Percentiles rank a stretch among this genome's conserved stretches.
Evolutionary conservation across 495 filamentous ascomycete genomes (phyloP).

Genomic region (Cetradonia linearis): DNA sequence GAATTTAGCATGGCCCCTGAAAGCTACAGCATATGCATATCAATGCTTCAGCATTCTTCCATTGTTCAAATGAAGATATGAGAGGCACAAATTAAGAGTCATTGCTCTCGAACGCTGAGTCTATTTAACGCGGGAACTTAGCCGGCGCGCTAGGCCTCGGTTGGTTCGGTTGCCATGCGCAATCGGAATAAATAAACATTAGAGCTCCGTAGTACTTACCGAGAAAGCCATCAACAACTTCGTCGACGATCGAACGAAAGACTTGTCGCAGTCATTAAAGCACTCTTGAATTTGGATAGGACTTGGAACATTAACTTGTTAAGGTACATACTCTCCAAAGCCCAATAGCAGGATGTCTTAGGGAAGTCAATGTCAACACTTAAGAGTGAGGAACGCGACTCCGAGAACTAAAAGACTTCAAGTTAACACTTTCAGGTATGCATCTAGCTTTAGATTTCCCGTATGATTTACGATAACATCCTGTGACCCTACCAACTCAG

Average conservation of each 20-base stretch:
- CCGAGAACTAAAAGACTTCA: neutral
- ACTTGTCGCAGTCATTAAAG: neutral
- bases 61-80: neutral
- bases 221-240: neutral
- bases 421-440: neutral
- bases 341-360: neutral
- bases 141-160: slow-evolving; percentile 4
- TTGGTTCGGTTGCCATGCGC: slow-evolving; percentile 12
- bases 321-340: neutral
- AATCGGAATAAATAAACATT: neutral
- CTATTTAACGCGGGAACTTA: neutral
- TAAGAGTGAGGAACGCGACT: neutral
- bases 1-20: neutral
- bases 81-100: neutral
- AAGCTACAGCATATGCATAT: neutral
- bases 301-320: neutral
- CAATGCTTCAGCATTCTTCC: neutral
- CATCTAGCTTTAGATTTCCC: too few relatives aligned
- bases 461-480: neutral
- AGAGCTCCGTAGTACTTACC: neutral
- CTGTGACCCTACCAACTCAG: too few relatives aligned
- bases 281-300: neutral
- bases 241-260: neutral
- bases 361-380: neutral
- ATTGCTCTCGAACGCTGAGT: neutral